Percentiles rank a stretch among this genome's conserved stretches.
Evolutionary conservation across 176 grass and related monocot genomes (phyloP).

Genomic region (Triticum timopheevii): DNA sequence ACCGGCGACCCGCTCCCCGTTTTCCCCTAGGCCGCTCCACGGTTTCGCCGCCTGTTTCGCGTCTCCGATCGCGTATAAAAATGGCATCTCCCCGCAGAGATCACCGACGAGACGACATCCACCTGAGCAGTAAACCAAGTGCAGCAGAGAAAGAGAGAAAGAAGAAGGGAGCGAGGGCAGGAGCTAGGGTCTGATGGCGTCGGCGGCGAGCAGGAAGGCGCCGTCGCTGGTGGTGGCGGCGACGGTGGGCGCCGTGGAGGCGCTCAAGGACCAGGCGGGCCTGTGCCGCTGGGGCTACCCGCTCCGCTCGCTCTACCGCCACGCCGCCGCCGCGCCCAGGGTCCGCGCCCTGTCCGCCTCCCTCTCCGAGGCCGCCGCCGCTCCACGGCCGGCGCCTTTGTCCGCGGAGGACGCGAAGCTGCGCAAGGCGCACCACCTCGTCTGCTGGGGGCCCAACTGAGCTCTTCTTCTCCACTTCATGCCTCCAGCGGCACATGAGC

Average conservation of each 20-base stretch:
- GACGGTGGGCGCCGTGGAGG: slow-evolving; percentile 64
- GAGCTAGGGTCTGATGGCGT: not conserved
- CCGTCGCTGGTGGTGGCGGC: slow-evolving; percentile 65
- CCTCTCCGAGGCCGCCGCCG: not conserved
- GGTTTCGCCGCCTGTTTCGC: not conserved
- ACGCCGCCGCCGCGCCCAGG: slow-evolving; percentile 13
- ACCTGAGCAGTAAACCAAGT: not conserved
- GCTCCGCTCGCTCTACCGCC: slow-evolving; percentile 45
- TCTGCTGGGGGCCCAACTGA: slow-evolving; percentile 64
- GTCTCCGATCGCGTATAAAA: not conserved
- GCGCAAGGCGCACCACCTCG: slow-evolving; percentile 48
- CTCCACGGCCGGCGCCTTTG: not conserved
- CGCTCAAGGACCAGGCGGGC: slow-evolving; percentile 77
- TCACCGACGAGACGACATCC: not conserved
- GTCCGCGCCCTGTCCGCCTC: slow-evolving; percentile 8
- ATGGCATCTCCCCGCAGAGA: not conserved
- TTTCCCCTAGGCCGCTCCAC: slow-evolving; percentile 4
- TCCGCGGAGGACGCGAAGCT: not conserved
- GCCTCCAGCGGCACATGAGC: too few species aligned
- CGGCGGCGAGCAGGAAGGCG: slow-evolving; percentile 32
- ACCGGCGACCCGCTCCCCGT: not conserved
- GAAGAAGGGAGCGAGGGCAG: not conserved
- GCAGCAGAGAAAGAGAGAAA: not conserved
- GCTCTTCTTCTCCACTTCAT: not conserved
- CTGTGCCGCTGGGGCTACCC: slow-evolving; percentile 78